Evolutionary conservation across 2,329 filamentous ascomycete genomes (phyloP), one percentile per base, ranked within the genome.

Genomic region (Alternaria arbusti): DNA sequence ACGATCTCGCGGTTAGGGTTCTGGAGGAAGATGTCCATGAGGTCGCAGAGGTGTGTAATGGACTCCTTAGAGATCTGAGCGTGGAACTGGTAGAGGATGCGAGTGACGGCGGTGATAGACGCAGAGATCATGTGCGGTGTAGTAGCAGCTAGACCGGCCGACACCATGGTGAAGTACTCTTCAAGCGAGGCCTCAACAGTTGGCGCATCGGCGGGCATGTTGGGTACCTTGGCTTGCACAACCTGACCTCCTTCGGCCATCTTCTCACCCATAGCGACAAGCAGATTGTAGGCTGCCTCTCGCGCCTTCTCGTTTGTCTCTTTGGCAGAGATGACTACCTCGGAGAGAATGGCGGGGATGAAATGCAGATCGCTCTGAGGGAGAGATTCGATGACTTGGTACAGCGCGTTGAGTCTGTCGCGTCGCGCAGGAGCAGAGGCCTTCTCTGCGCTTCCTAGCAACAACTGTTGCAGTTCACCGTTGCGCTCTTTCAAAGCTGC

Each of bases 101-200:
- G 89, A 13, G 94, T 96, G 40, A 99, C 87, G 13, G 96, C 95
- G 0, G 94, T 98, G 77, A 99, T 94, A n/a, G 93, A 94, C 0
- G 96, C 96, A 7, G 93, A 97, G 66, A 98, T 94, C 94, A 98
- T 97, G 83, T 98, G 95, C 30, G 96, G 94, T 11, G 94, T 95
- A 72, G 90, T 91, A 60, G 94, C 95, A 2, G 95, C 96, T 57
- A 99, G 87, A 82, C 96, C 96, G 52, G 96, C 96, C 70, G 93
- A 97, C 28, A 98, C 92, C 96, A 99, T 99, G 59, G 95, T 97
- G 83, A 98, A 93, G 82, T 94, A 98, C 80, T 98, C 96, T 74
- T 98, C 95, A 40, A 99, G 87, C 45, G 87, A 94, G 20, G 96
- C 95, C 3, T 88, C 85, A 5, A 91, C 94, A 30, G 90, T 84